These are phyloP conservation scores for Trichoderma virens DNA, from an alignment of 495 filamentous ascomycete genomes.

Conservation along the genomic window DNA sequence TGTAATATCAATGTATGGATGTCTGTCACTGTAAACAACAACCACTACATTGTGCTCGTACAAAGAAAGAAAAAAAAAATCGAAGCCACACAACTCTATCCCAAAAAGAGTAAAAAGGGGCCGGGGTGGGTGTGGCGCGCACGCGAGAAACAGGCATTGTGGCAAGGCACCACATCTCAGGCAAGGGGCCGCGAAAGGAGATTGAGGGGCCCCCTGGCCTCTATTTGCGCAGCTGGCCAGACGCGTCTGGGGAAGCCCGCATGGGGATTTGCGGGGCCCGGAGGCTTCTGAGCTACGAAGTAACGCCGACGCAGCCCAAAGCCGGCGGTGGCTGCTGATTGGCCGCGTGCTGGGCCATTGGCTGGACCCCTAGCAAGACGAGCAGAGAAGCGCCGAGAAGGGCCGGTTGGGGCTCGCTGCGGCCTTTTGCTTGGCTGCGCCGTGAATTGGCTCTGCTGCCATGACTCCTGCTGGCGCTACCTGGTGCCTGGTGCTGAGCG, in stretches of 20 bases:
- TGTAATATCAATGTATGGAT: too few species aligned
- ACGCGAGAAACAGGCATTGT: not conserved
- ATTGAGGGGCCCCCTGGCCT: constrained; percentile 5
- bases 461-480: not conserved
- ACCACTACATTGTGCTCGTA: too few species aligned
- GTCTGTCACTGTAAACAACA: too few species aligned
- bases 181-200: constrained; percentile 3
- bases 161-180: not conserved
- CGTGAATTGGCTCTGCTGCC: not conserved
- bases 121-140: not conserved
- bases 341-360: too few species aligned
- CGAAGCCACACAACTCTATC: not conserved
- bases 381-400: constrained; percentile 8
- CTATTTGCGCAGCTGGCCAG: not conserved
- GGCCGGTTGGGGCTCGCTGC: not conserved
- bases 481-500: not conserved
- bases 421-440: not conserved
- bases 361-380: constrained; percentile 1
- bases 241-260: constrained; percentile 7
- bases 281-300: constrained; percentile 6
- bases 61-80: too few species aligned
- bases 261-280: constrained; percentile 7
- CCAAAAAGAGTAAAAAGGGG: not conserved
- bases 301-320: constrained; percentile 4
- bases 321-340: not conserved